These are phyloP conservation scores for Ceratorhiza oryzae-sativae DNA, from an alignment of 1,284 basidiomycete species.

Conservation along the genomic window DNA sequence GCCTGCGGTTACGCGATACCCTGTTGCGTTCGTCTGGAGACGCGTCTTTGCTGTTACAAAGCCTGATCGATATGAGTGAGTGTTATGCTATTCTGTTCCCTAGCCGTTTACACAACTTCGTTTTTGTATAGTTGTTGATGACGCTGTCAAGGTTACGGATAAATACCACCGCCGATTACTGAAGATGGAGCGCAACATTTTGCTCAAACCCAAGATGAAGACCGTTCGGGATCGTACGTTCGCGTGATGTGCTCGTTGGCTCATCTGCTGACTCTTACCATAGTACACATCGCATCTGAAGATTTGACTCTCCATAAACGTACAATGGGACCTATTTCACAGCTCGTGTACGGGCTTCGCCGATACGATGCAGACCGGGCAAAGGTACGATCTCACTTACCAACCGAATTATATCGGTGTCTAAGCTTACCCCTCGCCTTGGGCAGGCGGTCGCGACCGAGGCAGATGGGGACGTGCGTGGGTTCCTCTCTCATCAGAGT, in stretches of 20 bases:
- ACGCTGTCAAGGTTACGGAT: constrained; percentile 68
- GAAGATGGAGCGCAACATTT: constrained; percentile 66
- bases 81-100: neutral
- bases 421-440: neutral
- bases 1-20: constrained; percentile 66
- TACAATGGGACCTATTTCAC: constrained; percentile 71
- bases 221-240: constrained; percentile 63
- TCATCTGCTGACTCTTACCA: constrained; percentile 9
- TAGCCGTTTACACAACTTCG: neutral
- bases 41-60: constrained; percentile 66
- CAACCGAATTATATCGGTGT: neutral
- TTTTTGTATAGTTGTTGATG: constrained; percentile 62
- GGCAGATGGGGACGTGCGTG: constrained; percentile 50
- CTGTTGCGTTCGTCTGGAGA: constrained; percentile 66
- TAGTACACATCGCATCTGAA: constrained; percentile 73
- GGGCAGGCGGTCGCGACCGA: constrained; percentile 15
- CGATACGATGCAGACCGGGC: constrained; percentile 70
- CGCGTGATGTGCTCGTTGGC: neutral
- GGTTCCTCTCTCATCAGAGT: constrained; percentile 71
- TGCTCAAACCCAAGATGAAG: constrained; percentile 65
- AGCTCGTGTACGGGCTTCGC: constrained; percentile 68
- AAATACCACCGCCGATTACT: constrained; percentile 67
- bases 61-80: constrained; percentile 66
- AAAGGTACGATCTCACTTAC: constrained; percentile 48
- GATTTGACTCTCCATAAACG: constrained; percentile 73